phyloP scores from a whole-genome alignment of 257 asterid species.

The Rhazya stricta region DNA sequence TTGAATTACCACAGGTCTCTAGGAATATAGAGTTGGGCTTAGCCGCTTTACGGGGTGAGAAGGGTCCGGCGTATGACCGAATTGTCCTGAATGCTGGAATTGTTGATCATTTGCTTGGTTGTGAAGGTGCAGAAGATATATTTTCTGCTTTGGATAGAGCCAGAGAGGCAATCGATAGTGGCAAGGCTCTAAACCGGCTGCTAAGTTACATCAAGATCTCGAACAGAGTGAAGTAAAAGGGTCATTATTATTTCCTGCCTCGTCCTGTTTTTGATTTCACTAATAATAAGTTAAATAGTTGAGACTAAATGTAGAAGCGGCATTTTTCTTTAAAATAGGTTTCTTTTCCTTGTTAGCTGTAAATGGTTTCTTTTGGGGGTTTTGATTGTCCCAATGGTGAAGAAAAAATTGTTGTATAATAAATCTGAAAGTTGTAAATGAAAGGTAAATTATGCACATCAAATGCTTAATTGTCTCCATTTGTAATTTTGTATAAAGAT shows the following conservation, averaged over 20 bases:
- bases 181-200: conserved; percentile 69
- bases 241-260: neutral
- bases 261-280: neutral
- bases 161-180: conserved; percentile 87
- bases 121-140: conserved; percentile 86
- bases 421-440: neutral
- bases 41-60: conserved; percentile 80
- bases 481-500: neutral
- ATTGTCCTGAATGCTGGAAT: conserved; percentile 82
- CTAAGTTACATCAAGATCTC: conserved; percentile 67
- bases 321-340: neutral
- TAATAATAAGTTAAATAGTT: neutral
- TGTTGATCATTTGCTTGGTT: conserved; percentile 87
- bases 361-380: neutral
- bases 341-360: neutral
- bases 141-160: conserved; percentile 72
- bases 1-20: conserved; percentile 39
- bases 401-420: neutral
- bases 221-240: conserved; percentile 31
- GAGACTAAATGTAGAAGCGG: conserved; percentile 7
- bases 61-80: conserved; percentile 87
- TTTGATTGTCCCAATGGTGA: neutral
- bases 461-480: neutral
- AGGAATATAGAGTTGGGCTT: conserved; percentile 83
- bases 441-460: neutral